These are phyloP conservation scores for Sisymbrium irio DNA, from an alignment of 345 rosid genomes.

Conservation along the genomic window DNA sequence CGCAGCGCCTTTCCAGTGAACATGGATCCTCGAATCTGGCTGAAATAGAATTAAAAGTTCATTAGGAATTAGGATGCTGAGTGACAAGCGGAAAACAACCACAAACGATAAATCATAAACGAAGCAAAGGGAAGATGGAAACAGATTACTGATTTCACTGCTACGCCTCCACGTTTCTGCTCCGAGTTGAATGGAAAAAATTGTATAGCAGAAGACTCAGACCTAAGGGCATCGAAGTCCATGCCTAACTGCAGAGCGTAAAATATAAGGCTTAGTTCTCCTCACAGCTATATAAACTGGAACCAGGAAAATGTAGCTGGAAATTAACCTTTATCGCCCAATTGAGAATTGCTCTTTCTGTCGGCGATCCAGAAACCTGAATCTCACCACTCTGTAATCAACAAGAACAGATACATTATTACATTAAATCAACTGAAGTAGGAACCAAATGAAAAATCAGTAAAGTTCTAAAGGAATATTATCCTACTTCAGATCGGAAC, in stretches of 20 bases:
- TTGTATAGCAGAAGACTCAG: slow-evolving; percentile 61
- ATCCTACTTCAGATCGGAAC: slow-evolving; percentile 60
- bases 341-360: slow-evolving; percentile 85
- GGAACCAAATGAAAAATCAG: slow-evolving; percentile 1
- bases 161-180: slow-evolving; percentile 90
- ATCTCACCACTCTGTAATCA: slow-evolving; percentile 58
- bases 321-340: slow-evolving; percentile 74
- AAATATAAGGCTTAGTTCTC: slow-evolving; percentile 21
- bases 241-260: slow-evolving; percentile 68
- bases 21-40: slow-evolving; percentile 63
- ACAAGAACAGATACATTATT: background rate
- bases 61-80: background rate
- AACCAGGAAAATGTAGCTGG: slow-evolving; percentile 12
- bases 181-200: slow-evolving; percentile 90
- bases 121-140: slow-evolving; percentile 4
- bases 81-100: background rate
- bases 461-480: background rate
- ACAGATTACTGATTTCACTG: slow-evolving; percentile 52
- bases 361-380: slow-evolving; percentile 92
- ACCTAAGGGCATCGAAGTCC: slow-evolving; percentile 65
- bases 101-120: slow-evolving; percentile 1
- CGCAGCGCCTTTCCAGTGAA: slow-evolving; percentile 99
- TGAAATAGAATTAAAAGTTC: slow-evolving; percentile 28
- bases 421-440: slow-evolving; percentile 2
- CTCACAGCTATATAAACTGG: background rate